phyloP scores from a whole-genome alignment of 257 asterid genomes.

The Jacaranda mimosifolia region DNA sequence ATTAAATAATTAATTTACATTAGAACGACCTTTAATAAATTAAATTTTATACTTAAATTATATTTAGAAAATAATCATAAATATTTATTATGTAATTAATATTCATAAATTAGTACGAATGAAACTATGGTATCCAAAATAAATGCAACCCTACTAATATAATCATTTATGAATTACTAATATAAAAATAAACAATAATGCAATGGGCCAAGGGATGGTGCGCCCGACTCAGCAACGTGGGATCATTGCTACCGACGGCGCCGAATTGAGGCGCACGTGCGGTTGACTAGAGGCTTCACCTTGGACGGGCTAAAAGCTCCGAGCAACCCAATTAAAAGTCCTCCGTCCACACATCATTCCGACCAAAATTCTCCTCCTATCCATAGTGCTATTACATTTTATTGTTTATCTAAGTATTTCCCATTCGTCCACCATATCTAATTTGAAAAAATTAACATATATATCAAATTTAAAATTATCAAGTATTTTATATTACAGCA shows the following conservation, averaged over 20 bases:
- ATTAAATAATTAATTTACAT: too few relatives aligned
- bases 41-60: too few relatives aligned
- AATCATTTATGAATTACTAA: neutral
- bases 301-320: conserved; percentile 22
- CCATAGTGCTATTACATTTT: neutral
- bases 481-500: too few relatives aligned
- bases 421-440: too few relatives aligned
- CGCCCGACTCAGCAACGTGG: conserved; percentile 20
- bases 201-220: neutral
- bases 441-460: too few relatives aligned
- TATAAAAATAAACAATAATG: conserved; percentile 3
- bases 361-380: conserved; percentile 31
- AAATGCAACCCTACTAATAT: too few relatives aligned
- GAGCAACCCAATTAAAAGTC: neutral
- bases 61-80: too few relatives aligned
- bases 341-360: conserved; percentile 15
- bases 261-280: conserved; percentile 44
- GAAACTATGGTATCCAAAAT: too few relatives aligned
- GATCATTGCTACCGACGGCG: conserved; percentile 25
- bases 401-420: neutral
- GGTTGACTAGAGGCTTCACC: conserved; percentile 36
- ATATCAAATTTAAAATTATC: too few relatives aligned
- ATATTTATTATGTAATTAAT: too few relatives aligned
- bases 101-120: too few relatives aligned
- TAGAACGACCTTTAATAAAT: too few relatives aligned